A percentile compares a stretch with the other conserved stretches of the same genome.
These are phyloP conservation scores for Trichomonascus vanleenenianus DNA, from an alignment of 805 yeast genomes.

Conservation along the genomic window DNA sequence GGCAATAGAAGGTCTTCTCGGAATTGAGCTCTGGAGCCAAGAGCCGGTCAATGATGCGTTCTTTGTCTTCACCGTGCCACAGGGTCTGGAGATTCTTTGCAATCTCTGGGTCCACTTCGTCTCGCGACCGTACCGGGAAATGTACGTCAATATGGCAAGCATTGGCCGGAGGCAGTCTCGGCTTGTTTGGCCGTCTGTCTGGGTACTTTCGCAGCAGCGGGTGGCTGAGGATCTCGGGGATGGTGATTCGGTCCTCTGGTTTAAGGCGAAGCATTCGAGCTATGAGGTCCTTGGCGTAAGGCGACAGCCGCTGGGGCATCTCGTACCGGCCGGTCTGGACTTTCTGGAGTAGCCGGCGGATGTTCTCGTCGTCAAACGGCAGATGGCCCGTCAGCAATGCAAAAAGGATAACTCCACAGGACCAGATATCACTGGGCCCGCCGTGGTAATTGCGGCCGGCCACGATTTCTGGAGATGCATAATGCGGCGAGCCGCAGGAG, in stretches of 20 bases:
- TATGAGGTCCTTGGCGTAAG: conserved; percentile 83
- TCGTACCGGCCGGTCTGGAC: conserved; percentile 85
- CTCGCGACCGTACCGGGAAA: conserved; percentile 29
- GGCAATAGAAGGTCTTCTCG: conserved; percentile 74
- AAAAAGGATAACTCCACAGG: conserved; percentile 91
- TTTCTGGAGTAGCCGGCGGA: conserved; percentile 74
- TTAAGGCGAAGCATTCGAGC: conserved; percentile 73
- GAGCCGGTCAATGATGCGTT: conserved; percentile 45
- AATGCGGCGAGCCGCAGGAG: conserved; percentile 97
- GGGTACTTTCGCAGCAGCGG: conserved; percentile 72
- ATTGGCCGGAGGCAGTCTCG: conserved; percentile 14
- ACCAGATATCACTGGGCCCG: conserved; percentile 96
- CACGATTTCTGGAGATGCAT: conserved; percentile 97
- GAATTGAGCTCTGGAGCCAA: conserved; percentile 52
- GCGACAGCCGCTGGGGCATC: conserved; percentile 72
- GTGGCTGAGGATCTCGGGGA: conserved; percentile 68
- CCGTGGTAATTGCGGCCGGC: conserved; percentile 95
- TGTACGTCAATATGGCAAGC: conserved; percentile 18
- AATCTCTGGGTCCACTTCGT: conserved; percentile 65
- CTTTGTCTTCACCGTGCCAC: conserved; percentile 69
- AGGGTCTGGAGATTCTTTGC: conserved; percentile 67
- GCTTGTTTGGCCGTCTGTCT: conserved; percentile 1
- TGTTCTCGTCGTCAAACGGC: conserved; percentile 95
- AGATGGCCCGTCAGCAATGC: conserved; percentile 91
- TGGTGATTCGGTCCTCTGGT: conserved; percentile 71